Base-by-base conservation (phyloP, 1,139 yeast genomes). In the Debaryomycetaceae sp. region DNA sequence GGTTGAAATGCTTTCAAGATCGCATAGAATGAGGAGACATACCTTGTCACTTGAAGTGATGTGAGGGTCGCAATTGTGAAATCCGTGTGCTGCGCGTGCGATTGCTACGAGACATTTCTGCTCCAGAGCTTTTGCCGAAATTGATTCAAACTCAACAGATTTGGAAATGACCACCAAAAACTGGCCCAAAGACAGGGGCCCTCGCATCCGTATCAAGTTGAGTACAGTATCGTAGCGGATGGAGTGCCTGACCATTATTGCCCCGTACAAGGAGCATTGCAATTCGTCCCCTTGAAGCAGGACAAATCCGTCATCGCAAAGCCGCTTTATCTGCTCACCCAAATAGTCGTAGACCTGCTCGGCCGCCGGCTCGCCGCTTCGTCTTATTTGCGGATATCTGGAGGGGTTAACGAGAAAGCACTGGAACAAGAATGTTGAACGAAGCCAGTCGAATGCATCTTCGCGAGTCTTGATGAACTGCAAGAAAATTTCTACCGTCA, bases 401-500 rank as follows among this genome's bases (percentile, higher is more conserved):
- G 7, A 6, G 6, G 24, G 24, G n/a, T 22, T 22, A 6, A 13
- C 13, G 8, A 22, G 13, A 13, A 7, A 22, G 6, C 24, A 7
- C n/a, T 6, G 6, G 13, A 7, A 22, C 13, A 22, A 7, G 15
- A 22, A 22, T 7, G 24, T 22, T 7, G 24, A 22, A 6, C 7
- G 8, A 22, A 22, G 24, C 24, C 24, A 22, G 6, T 22, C 8
- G 15, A 22, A 6, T 13, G 24, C 24, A 13, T 7, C 24, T 6
- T 6, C 6, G 7, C 6, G 6, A 22, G 7, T n/a, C n/a, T 13
- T 22, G 2, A 73, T 53, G 0, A 69, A 58, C 3, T 60, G 59
- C 26, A 69, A 47, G 2, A 60, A 57, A 1, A 72, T 53, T 37
- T 73, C 80, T 1, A 77, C 68, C 4, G 66, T 59, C 25, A 71